These are phyloP conservation scores for Allium sativum DNA, from an alignment of 106 monocot genomes.

Conservation along the genomic window DNA sequence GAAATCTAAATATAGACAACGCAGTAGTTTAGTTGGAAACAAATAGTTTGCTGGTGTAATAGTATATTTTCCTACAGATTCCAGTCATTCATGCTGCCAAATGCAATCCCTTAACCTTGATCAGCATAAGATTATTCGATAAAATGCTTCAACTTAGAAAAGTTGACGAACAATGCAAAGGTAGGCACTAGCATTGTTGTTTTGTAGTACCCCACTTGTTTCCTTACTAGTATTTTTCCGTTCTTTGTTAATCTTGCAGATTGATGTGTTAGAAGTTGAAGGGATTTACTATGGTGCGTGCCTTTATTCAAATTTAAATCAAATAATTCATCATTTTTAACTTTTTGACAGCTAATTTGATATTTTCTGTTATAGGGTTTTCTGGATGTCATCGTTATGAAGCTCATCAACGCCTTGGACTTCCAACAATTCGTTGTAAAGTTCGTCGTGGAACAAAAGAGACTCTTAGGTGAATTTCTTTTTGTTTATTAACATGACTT, in stretches of 20 bases:
- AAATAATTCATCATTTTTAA: not conserved
- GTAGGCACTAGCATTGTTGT: no score
- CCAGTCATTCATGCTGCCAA: no score
- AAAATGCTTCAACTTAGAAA: no score
- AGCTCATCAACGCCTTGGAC: conserved; percentile 91
- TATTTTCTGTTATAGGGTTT: conserved; percentile 42
- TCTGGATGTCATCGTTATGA: conserved; percentile 96
- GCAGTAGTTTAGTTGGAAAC: no score
- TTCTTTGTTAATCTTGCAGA: conserved; percentile 30
- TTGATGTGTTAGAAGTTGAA: conserved; percentile 95
- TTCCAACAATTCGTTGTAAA: conserved; percentile 92
- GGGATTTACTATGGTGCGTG: conserved; percentile 86
- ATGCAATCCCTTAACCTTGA: no score
- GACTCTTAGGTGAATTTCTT: conserved; percentile 56
- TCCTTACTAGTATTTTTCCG: not conserved
- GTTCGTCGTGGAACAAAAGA: conserved; percentile 86
- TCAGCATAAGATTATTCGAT: no score
- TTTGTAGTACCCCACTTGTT: no score
- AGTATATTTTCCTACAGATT: no score
- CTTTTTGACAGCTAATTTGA: not conserved
- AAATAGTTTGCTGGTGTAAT: no score
- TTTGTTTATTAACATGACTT: not conserved
- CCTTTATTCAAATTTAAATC: not conserved
- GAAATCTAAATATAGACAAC: no score
- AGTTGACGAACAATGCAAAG: no score